These are phyloP conservation scores for Cryomyces minteri DNA, from an alignment of 495 filamentous ascomycete genomes.

Conservation along the genomic window DNA sequence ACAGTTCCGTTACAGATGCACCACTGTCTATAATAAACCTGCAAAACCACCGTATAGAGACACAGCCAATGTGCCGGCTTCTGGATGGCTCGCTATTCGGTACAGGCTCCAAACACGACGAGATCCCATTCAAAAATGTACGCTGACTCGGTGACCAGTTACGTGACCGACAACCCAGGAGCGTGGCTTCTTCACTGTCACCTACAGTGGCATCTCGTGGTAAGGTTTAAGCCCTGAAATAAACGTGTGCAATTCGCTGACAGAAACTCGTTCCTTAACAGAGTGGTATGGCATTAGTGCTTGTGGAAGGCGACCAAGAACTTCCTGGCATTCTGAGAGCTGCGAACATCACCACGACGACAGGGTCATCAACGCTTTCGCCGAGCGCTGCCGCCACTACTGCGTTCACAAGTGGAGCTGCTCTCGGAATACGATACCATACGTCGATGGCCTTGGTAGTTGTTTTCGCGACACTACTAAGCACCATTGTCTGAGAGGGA, in stretches of 20 bases:
- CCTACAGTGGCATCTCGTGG: background rate
- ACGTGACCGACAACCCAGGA: constrained; percentile 26
- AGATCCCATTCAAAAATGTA: background rate
- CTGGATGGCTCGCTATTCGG: constrained; percentile 8
- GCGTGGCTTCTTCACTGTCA: constrained; percentile 38
- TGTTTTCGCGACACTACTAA: background rate
- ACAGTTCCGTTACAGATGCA: constrained; percentile 6
- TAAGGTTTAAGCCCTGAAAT: constrained; percentile 12
- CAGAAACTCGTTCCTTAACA: background rate
- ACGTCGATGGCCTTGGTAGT: background rate
- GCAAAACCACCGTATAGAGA: constrained; percentile 9
- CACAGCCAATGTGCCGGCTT: constrained; percentile 7
- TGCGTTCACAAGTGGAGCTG: background rate
- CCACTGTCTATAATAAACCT: constrained; percentile 8
- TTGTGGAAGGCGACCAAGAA: background rate
- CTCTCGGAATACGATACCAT: background rate
- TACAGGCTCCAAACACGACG: background rate
- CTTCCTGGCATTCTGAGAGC: background rate
- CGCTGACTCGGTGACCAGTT: constrained; percentile 9
- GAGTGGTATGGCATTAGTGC: background rate
- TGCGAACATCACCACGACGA: background rate
- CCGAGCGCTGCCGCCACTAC: background rate
- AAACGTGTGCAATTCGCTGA: background rate
- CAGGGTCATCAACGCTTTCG: background rate
- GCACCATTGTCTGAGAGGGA: background rate